Evolutionary conservation across 2,329 filamentous ascomycete species (phyloP).

Genomic region (Monosporascus sp.): DNA sequence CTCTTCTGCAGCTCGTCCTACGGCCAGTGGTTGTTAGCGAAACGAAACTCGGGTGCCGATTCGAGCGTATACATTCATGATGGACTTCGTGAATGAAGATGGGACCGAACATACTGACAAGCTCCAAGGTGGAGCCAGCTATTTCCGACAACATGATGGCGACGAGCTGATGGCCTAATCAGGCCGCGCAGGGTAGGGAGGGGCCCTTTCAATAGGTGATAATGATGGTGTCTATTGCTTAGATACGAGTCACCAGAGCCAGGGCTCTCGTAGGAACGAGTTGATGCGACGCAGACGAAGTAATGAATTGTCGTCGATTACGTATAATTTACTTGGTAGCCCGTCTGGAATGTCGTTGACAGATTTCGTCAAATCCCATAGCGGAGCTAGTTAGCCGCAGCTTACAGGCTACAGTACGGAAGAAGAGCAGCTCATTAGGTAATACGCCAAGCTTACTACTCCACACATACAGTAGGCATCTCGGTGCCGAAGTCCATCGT

Average conservation of each 20-base stretch:
- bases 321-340: no score
- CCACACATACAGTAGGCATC: no score
- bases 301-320: not conserved
- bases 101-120: slow-evolving; percentile 30
- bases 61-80: not conserved
- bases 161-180: slow-evolving; percentile 3
- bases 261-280: not conserved
- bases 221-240: not conserved
- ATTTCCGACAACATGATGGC: slow-evolving; percentile 32
- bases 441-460: no score
- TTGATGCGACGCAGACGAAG: slow-evolving; percentile 1
- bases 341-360: not conserved
- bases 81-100: not conserved
- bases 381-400: no score
- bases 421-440: no score
- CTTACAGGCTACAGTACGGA: no score
- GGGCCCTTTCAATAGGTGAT: slow-evolving; percentile 1
- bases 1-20: slow-evolving; percentile 41
- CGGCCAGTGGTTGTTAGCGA: slow-evolving; percentile 13
- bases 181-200: not conserved
- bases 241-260: not conserved
- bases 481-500: no score
- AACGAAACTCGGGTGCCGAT: not conserved
- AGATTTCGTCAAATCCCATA: not conserved
- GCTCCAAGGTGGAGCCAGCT: slow-evolving; percentile 31